These are phyloP conservation scores for Boletus coccyginus DNA, from an alignment of 768 basidiomycete species.

Conservation along the genomic window DNA sequence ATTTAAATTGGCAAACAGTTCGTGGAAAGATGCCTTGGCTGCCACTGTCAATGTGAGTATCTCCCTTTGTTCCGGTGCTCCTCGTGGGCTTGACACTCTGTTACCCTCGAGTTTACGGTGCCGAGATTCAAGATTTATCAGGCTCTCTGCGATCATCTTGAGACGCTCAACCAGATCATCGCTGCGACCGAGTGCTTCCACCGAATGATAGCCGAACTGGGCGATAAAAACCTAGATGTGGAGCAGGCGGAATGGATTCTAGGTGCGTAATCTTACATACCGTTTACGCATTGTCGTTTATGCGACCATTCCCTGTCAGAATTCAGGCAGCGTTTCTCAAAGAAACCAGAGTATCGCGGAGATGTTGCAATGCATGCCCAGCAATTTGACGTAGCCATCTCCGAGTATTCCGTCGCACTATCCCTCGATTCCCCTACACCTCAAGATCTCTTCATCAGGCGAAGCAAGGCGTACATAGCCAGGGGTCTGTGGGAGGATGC, in stretches of 20 bases:
- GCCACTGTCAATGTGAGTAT: not conserved
- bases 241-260: not conserved
- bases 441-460: too few relatives aligned
- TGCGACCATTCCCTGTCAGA: too few relatives aligned
- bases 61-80: not conserved
- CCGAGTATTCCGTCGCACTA: too few relatives aligned
- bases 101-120: not conserved
- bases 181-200: not conserved
- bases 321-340: too few relatives aligned
- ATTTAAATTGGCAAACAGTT: not conserved
- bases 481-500: too few relatives aligned
- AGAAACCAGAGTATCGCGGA: too few relatives aligned
- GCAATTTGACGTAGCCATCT: too few relatives aligned
- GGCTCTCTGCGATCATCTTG: not conserved
- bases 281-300: not conserved
- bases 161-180: not conserved
- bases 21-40: not conserved
- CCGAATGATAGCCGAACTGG: not conserved
- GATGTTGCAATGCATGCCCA: too few relatives aligned
- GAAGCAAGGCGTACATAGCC: too few relatives aligned
- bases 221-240: not conserved
- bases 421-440: too few relatives aligned
- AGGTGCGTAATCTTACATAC: not conserved
- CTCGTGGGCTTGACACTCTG: not conserved
- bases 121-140: not conserved